Evolutionary conservation across 371 early-diverging fungal species (phyloP).

Genomic region (Nosema muscidifuracis): DNA sequence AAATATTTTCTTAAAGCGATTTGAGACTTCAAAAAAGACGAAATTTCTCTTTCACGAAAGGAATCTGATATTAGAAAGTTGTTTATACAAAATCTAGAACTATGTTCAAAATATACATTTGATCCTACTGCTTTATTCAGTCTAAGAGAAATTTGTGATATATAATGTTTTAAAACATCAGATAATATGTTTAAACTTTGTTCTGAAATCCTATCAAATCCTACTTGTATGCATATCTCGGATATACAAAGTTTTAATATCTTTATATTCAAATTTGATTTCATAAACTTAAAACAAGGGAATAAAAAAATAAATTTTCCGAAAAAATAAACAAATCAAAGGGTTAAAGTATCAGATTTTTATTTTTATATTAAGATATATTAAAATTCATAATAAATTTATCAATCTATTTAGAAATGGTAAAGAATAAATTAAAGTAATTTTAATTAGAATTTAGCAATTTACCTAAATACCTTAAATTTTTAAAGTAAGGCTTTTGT

Average conservation of each 20-base stretch:
- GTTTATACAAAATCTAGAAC: constrained; percentile 8
- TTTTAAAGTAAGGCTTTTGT: no score
- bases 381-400: no score
- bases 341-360: no score
- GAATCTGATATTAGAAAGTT: background rate
- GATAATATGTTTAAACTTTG: constrained; percentile 47
- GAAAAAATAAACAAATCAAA: background rate
- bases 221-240: constrained; percentile 50
- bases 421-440: no score
- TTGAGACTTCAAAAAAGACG: constrained; percentile 14
- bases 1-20: constrained; percentile 12
- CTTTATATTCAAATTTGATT: constrained; percentile 45
- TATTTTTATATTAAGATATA: no score
- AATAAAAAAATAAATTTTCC: background rate
- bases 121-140: background rate
- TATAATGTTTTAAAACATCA: constrained; percentile 48
- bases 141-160: constrained; percentile 19
- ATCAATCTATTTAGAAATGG: no score
- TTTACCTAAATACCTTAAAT: no score
- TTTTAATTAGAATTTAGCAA: no score
- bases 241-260: constrained; percentile 40
- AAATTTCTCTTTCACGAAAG: constrained; percentile 14
- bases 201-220: constrained; percentile 55
- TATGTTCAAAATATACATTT: background rate
- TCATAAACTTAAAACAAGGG: constrained; percentile 39